phyloP scores from a whole-genome alignment of 2,329 filamentous ascomycete species.

The Didymella segeticola region DNA sequence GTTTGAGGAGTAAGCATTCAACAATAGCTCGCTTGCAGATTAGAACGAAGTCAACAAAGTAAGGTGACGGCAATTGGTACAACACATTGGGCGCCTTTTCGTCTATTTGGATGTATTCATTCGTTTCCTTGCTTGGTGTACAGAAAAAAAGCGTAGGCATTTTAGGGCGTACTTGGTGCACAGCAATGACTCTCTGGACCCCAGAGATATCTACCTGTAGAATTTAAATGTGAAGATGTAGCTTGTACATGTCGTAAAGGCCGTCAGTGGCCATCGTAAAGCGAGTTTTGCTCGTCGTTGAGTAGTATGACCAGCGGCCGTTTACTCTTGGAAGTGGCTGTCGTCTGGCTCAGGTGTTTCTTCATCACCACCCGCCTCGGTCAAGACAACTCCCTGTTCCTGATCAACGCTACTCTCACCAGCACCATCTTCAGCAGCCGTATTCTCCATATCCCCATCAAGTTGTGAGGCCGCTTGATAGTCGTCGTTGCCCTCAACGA shows the following conservation, averaged over 20 bases:
- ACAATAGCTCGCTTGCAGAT: no score
- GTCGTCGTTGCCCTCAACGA: conserved; percentile 18
- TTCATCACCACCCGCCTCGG: conserved; percentile 8
- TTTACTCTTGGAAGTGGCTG: conserved; percentile 35
- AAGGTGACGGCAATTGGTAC: no score
- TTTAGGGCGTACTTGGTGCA: no score
- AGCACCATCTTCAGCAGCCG: not conserved
- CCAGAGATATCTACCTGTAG: not conserved
- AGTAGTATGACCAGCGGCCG: conserved; percentile 23
- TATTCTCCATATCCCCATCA: not conserved
- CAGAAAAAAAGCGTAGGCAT: no score
- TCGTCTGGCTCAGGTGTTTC: conserved; percentile 14
- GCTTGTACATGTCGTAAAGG: conserved; percentile 1
- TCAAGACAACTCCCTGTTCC: no score
- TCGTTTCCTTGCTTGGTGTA: no score
- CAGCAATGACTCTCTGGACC: not conserved
- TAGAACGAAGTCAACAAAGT: no score
- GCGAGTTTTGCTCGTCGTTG: conserved; percentile 27
- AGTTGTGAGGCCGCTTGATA: not conserved
- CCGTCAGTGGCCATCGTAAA: conserved; percentile 30
- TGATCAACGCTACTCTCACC: conserved; percentile 1
- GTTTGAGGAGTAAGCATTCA: no score
- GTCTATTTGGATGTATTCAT: no score
- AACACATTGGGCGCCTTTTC: no score
- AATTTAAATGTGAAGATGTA: not conserved